Conservation (phyloP, 208 protist genomes). For the Crithidia brevicula region DNA sequence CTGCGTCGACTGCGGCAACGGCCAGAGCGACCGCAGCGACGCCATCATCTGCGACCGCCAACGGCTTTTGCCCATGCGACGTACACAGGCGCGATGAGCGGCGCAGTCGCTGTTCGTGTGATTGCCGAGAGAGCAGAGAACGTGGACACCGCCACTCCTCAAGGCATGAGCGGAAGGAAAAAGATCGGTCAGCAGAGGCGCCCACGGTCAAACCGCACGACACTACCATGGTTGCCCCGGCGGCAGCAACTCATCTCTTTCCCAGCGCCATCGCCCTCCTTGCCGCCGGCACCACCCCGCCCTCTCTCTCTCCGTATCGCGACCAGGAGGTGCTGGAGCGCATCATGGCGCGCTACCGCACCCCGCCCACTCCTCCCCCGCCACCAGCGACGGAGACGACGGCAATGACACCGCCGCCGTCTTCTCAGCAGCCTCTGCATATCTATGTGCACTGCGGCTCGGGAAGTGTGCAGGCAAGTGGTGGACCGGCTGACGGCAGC, state of each 20-base stretch:
- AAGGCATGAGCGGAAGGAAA: not conserved
- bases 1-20: not conserved
- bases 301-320: slow-evolving; percentile 32
- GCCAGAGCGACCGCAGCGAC: not conserved
- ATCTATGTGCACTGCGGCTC: slow-evolving; percentile 46
- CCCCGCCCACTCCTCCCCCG: slow-evolving; percentile 2
- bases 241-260: not conserved
- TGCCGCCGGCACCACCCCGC: not conserved
- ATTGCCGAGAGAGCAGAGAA: not conserved
- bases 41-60: no score
- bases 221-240: no score
- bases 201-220: not conserved
- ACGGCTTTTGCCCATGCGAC: no score
- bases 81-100: not conserved
- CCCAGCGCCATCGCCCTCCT: slow-evolving; percentile 21
- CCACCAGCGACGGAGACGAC: not conserved
- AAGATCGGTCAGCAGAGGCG: not conserved
- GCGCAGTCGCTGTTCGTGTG: not conserved
- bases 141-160: not conserved
- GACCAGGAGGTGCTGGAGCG: slow-evolving; percentile 46
- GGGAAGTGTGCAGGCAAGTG: not conserved
- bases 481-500: not conserved
- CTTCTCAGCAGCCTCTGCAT: slow-evolving; percentile 21
- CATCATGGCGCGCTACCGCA: slow-evolving; percentile 34
- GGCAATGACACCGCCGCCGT: not conserved